These are phyloP conservation scores for Verticillium tricorpus DNA, from an alignment of 2,329 filamentous ascomycete genomes.

Conservation along the genomic window DNA sequence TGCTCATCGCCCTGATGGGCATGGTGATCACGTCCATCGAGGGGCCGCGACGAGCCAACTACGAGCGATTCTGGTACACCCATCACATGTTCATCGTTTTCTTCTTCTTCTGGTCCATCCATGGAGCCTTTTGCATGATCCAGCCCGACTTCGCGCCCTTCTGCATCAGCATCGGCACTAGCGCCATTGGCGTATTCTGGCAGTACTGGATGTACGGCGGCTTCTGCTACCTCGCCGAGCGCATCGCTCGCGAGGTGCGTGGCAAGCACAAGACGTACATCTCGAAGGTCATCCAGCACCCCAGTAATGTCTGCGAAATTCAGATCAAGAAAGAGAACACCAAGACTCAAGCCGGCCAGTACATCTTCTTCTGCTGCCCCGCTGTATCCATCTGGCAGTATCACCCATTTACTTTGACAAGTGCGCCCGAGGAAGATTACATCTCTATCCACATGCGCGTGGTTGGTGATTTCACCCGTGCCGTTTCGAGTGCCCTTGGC, in stretches of 20 bases:
- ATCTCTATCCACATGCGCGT: constrained; percentile 82
- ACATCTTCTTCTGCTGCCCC: constrained; percentile 85
- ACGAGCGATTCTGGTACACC: constrained; percentile 87
- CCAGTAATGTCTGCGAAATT: constrained; percentile 83
- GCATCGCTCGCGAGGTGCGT: constrained; percentile 71
- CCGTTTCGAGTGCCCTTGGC: constrained; percentile 65
- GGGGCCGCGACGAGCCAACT: constrained; percentile 74
- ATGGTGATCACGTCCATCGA: constrained; percentile 77
- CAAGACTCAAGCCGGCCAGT: constrained; percentile 76
- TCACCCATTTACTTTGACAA: constrained; percentile 82
- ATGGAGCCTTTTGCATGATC: constrained; percentile 88
- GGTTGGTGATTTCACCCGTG: constrained; percentile 76
- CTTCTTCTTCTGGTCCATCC: constrained; percentile 88
- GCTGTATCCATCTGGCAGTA: constrained; percentile 86
- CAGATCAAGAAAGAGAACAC: constrained; percentile 90
- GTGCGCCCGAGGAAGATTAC: constrained; percentile 84
- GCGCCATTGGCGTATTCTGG: constrained; percentile 75
- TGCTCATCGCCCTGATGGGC: constrained; percentile 72
- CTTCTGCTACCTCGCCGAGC: constrained; percentile 74
- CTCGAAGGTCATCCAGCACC: constrained; percentile 85
- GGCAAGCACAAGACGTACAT: constrained; percentile 81
- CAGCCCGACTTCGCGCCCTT: constrained; percentile 77
- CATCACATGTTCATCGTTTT: constrained; percentile 86
- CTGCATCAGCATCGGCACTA: constrained; percentile 62
- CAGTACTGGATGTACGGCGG: constrained; percentile 87